Percentiles rank a stretch among this genome's conserved stretches.
Conservation (phyloP, 768 basidiomycete species). For the Saitozyma sp. region DNA sequence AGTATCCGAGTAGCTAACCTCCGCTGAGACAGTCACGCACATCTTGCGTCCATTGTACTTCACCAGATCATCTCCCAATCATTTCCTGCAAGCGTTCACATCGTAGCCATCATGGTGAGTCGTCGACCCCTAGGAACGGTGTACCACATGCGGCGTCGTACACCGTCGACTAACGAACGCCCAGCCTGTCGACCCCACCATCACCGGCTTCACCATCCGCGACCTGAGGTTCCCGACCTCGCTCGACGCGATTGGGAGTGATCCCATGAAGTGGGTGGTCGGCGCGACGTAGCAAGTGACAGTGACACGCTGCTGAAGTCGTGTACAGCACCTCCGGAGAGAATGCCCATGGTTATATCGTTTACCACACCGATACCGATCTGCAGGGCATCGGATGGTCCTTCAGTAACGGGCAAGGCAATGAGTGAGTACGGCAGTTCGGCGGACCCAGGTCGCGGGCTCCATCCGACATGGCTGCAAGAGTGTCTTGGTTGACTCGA, state of each 20-base stretch:
- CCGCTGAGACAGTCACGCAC: no score
- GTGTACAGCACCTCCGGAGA: slow-evolving; percentile 19
- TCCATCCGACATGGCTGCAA: neutral
- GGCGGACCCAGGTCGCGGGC: neutral
- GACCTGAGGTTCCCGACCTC: slow-evolving; percentile 34
- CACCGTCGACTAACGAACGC: no score
- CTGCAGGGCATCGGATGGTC: slow-evolving; percentile 30
- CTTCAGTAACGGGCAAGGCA: slow-evolving; percentile 36
- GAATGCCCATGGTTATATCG: slow-evolving; percentile 30
- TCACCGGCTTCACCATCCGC: slow-evolving; percentile 30
- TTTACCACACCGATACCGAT: slow-evolving; percentile 28
- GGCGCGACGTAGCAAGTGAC: neutral
- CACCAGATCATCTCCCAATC: no score
- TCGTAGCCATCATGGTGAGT: no score
- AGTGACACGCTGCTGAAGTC: neutral
- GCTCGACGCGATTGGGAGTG: slow-evolving; percentile 27
- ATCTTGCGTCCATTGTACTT: no score
- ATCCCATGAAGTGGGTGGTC: slow-evolving; percentile 28
- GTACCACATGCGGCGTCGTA: no score
- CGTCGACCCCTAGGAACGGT: no score
- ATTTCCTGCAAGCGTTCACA: no score
- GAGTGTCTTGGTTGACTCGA: neutral
- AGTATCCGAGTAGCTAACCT: no score
- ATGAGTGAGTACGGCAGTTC: slow-evolving; percentile 22
- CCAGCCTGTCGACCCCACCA: slow-evolving; percentile 15